phyloP scores from a whole-genome alignment of 345 rosid species.

The Brassica napus region DNA sequence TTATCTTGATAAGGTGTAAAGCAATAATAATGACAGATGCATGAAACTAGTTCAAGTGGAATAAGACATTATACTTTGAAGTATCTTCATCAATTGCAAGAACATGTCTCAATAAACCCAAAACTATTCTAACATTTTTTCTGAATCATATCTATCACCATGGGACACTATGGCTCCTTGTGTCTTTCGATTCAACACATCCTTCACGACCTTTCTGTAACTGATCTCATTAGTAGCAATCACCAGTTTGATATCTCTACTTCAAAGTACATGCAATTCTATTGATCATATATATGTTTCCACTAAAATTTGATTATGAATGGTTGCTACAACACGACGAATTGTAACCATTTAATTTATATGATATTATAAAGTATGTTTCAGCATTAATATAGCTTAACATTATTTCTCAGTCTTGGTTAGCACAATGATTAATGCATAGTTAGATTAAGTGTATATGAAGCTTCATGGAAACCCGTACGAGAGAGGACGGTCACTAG shows the following conservation, averaged over 20 bases:
- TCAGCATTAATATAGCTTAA: neutral
- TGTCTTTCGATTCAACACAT: constrained; percentile 31
- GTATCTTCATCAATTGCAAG: constrained; percentile 35
- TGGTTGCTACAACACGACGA: constrained; percentile 1
- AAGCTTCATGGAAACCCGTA: constrained; percentile 44
- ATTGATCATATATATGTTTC: neutral
- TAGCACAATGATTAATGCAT: constrained; percentile 37
- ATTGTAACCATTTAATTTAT: neutral
- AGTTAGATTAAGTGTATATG: constrained; percentile 36
- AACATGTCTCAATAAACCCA: constrained; percentile 36
- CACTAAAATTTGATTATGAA: neutral
- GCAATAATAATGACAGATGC: constrained; percentile 39
- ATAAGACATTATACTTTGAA: constrained; percentile 25
- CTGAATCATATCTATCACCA: constrained; percentile 42
- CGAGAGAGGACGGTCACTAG: constrained; percentile 44
- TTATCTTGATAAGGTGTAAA: constrained; percentile 36
- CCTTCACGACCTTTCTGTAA: constrained; percentile 18
- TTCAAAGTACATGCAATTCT: neutral
- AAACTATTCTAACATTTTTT: constrained; percentile 29
- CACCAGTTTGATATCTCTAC: neutral
- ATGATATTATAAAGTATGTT: constrained; percentile 15
- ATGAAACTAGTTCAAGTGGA: constrained; percentile 41
- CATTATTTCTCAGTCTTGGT: constrained; percentile 21
- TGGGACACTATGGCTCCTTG: constrained; percentile 40
- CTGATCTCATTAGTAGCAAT: constrained; percentile 20